A percentile compares a stretch with the other conserved stretches of the same genome.
Evolutionary conservation across 306 rosid genomes (phyloP).

Genomic region (Trifolium subterraneum): DNA sequence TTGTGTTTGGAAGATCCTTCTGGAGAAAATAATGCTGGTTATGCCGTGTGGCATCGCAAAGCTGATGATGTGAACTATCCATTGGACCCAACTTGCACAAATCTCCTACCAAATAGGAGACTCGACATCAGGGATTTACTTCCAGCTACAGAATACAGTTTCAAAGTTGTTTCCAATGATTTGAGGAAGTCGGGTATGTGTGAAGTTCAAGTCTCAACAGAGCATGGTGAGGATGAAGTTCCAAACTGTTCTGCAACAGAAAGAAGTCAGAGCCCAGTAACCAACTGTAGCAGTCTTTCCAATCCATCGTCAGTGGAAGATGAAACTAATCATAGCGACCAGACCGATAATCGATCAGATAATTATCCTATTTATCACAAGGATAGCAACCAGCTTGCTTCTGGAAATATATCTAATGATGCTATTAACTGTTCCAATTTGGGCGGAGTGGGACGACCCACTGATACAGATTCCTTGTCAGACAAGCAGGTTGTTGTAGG

Average conservation of each 20-base stretch:
- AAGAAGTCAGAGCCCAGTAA: constrained; percentile 86
- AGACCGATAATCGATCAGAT: constrained; percentile 59
- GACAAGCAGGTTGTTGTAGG: constrained; percentile 56
- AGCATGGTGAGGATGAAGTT: constrained; percentile 61
- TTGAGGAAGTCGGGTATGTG: constrained; percentile 48
- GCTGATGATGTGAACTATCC: constrained; percentile 61
- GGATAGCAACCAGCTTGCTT: constrained; percentile 54
- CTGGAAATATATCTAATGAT: constrained; percentile 56
- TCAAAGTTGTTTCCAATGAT: constrained; percentile 64
- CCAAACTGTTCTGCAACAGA: constrained; percentile 67
- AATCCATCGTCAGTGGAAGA: constrained; percentile 96
- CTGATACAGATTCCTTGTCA: constrained; percentile 62
- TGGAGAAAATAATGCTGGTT: constrained; percentile 52
- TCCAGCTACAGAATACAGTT: constrained; percentile 78
- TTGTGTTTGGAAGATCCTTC: constrained; percentile 58
- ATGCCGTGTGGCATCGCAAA: constrained; percentile 77
- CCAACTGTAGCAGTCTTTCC: constrained; percentile 89
- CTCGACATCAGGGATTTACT: constrained; percentile 58
- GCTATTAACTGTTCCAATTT: constrained; percentile 50
- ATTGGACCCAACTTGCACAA: constrained; percentile 60
- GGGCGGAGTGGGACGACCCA: constrained; percentile 48
- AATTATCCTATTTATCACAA: constrained; percentile 58
- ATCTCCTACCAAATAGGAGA: constrained; percentile 58
- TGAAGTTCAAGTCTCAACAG: constrained; percentile 68
- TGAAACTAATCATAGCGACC: constrained; percentile 80